Conservation (phyloP, 768 basidiomycete species). For the Lentinula raphanica region DNA sequence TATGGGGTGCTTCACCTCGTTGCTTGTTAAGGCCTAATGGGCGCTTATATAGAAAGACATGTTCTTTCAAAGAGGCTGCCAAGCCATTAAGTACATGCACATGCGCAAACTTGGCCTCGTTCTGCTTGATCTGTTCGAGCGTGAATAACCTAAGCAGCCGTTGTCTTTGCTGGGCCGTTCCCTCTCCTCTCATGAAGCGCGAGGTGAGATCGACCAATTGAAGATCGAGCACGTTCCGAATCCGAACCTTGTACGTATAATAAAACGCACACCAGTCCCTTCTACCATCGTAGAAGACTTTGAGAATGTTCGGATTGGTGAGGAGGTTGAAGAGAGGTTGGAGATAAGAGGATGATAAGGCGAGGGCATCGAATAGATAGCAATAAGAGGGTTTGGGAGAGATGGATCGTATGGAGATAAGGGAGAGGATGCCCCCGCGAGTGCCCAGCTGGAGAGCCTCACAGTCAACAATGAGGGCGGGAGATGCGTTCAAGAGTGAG, state of each 20-base stretch:
- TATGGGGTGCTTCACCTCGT: neutral
- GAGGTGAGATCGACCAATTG: slow-evolving; percentile 35
- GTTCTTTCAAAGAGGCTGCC: neutral
- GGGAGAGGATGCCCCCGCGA: slow-evolving; percentile 26
- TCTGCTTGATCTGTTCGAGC: neutral
- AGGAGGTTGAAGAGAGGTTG: slow-evolving; percentile 26
- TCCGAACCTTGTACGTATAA: slow-evolving; percentile 19
- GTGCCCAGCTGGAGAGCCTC: slow-evolving; percentile 31
- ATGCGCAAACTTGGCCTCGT: neutral
- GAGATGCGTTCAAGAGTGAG: neutral
- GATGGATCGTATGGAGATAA: slow-evolving; percentile 15
- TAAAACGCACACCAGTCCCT: slow-evolving; percentile 34
- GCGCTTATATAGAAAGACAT: neutral
- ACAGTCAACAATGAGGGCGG: slow-evolving; percentile 30
- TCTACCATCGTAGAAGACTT: slow-evolving; percentile 39
- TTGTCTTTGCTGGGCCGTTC: slow-evolving; percentile 17
- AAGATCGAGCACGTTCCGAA: slow-evolving; percentile 33
- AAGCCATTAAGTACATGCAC: neutral
- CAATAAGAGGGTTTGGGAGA: slow-evolving; percentile 32
- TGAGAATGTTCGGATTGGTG: slow-evolving; percentile 22
- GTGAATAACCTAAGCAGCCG: neutral
- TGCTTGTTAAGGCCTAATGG: neutral
- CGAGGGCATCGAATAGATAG: no score
- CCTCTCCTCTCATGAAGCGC: slow-evolving; percentile 19
- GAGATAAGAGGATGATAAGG: slow-evolving; percentile 6